Base-by-base conservation (phyloP, 306 rosid species). In the Quercus variabilis region DNA sequence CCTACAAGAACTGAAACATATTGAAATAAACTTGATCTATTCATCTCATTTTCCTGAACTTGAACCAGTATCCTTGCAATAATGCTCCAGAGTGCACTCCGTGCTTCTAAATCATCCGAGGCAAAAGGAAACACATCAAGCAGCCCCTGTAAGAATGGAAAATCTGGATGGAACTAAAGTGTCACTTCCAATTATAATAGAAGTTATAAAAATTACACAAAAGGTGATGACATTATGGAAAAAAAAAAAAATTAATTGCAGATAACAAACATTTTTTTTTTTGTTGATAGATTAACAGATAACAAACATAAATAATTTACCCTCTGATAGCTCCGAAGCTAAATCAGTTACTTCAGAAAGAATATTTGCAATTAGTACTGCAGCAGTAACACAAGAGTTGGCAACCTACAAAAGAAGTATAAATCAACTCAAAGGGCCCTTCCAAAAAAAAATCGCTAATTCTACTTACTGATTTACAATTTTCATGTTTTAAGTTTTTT, bases 81-180 rank as follows among this genome's bases (percentile, higher is more conserved):
- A 76, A 88, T 85, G 76, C 81, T 94, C 99, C 99, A 94, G 25
- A 91, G 76, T 76, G 99, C 97, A 85, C 90, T 90, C 75, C 92
- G 89, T 64, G 93, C 97, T 87, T 91, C 99, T 76, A 79, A 62
- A 80, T 94, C 99, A 58, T 89, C 91, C 84, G 92, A 88, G 84
- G 91, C 90, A 75, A 88, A 92, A 84, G 97, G 89, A 82, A 95
- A 95, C 73, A 89, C 75, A 69, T 95, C 99, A 75, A 95, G 91
- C 82, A 95, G 86, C 78, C 97, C 92, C 83, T 76, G 97, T 43
- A 95, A 77, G 65, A 95, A 86, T 74, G 60, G 8, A 64, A 85
- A 76, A 90, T 95, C 97, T 92, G 83, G 72, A 84, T 65, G 62
- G 78, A 55, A 28, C 65, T 58, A 76, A 69, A 78, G 81, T 26